Evolutionary conservation across 2,329 filamentous ascomycete species (phyloP).

Genomic region (Aspergillus sp.): DNA sequence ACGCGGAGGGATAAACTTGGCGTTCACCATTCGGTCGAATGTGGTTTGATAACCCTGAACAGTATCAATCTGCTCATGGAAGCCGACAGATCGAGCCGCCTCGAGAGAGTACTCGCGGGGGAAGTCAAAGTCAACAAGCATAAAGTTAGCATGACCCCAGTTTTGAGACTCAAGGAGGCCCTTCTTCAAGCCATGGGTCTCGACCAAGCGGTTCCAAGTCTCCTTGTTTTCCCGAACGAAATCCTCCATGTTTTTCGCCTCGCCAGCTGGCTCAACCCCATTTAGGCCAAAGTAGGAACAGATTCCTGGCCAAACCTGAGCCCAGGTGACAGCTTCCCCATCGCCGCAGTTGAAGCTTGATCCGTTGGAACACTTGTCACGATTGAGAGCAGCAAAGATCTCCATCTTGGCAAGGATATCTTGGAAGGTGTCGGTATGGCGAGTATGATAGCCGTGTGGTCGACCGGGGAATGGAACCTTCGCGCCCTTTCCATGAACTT

Average conservation of each 20-base stretch:
- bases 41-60: constrained; percentile 10
- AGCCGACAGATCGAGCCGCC: constrained; percentile 13
- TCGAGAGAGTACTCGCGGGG: constrained; percentile 13
- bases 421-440: constrained; percentile 21
- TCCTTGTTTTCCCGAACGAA: constrained; percentile 10
- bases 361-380: constrained; percentile 12
- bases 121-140: constrained; percentile 19
- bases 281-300: constrained; percentile 22
- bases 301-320: constrained; percentile 17
- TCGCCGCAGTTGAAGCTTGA: constrained; percentile 20
- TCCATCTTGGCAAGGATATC: constrained; percentile 19
- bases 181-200: constrained; percentile 9
- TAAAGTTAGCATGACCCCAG: constrained; percentile 12
- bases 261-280: constrained; percentile 6
- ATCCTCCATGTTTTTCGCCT: constrained; percentile 3
- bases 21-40: constrained; percentile 19
- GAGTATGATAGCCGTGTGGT: constrained; percentile 11
- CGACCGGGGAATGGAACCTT: constrained; percentile 16
- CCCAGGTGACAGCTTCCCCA: constrained; percentile 16
- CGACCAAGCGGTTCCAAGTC: constrained; percentile 11
- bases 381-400: constrained; percentile 20
- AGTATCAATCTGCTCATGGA: constrained; percentile 16
- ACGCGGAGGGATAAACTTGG: constrained; percentile 30
- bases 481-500: constrained; percentile 11
- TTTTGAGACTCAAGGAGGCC: constrained; percentile 12